These are phyloP conservation scores for Huntiella decipiens DNA, from an alignment of 2,329 filamentous ascomycete species.

Conservation along the genomic window DNA sequence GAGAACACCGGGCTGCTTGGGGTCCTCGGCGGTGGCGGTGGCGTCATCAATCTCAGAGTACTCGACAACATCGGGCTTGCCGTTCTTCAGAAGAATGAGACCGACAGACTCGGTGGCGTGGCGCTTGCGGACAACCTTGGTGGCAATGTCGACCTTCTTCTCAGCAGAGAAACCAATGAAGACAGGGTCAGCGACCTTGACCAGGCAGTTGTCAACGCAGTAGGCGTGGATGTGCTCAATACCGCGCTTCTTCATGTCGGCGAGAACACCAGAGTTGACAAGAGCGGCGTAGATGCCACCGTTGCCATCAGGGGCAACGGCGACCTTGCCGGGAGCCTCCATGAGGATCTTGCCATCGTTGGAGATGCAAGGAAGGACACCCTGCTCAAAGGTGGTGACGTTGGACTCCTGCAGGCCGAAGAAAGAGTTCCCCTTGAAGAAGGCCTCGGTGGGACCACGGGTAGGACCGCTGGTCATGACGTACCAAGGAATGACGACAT, in stretches of 20 bases:
- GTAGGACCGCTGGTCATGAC: conserved; percentile 98
- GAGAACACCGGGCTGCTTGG: conserved; percentile 60
- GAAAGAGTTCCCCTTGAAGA: conserved; percentile 76
- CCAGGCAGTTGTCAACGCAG: conserved; percentile 98
- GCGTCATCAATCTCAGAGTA: conserved; percentile 89
- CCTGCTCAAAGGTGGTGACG: conserved; percentile 88
- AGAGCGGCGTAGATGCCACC: conserved; percentile 92
- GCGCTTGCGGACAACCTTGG: conserved; percentile 98
- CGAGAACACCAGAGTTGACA: conserved; percentile 57
- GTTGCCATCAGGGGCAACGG: conserved; percentile 92
- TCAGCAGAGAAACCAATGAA: conserved; percentile 87
- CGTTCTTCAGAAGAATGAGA: conserved; percentile 85
- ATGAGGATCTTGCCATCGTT: conserved; percentile 95
- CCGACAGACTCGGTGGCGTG: conserved; percentile 91
- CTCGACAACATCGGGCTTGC: conserved; percentile 90
- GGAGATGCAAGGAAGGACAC: conserved; percentile 87
- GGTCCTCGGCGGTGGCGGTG: conserved; percentile 76
- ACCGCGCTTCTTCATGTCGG: conserved; percentile 74
- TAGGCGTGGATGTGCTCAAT: conserved; percentile 93
- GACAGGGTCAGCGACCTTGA: conserved; percentile 89
- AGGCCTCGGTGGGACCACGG: conserved; percentile 74
- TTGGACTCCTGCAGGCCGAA: conserved; percentile 78
- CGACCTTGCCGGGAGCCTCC: conserved; percentile 75
- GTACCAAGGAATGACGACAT: conserved; percentile 77
- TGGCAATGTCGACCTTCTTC: conserved; percentile 84